Conservation (phyloP, 1,284 basidiomycete species). For the Lignosus rhinocerotis region DNA sequence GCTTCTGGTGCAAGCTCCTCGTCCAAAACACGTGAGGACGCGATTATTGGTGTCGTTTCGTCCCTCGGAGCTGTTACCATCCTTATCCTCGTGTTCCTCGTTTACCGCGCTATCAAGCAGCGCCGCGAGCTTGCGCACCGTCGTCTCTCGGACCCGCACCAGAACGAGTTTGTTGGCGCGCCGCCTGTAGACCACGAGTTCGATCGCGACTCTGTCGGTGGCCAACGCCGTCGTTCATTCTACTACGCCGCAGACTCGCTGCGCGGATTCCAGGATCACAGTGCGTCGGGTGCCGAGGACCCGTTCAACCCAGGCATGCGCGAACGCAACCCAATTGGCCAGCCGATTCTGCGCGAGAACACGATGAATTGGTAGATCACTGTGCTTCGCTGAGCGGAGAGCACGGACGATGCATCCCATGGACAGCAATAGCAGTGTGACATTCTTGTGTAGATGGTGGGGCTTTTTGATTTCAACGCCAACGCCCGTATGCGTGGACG, state of each 20-base stretch:
- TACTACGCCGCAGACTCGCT: slow-evolving; percentile 83
- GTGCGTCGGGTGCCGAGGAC: slow-evolving; percentile 10
- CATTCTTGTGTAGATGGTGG: background rate
- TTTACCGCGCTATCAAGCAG: slow-evolving; percentile 59
- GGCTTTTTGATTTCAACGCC: background rate
- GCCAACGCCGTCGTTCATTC: slow-evolving; percentile 70
- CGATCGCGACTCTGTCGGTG: slow-evolving; percentile 72
- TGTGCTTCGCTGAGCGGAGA: background rate
- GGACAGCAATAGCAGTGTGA: background rate
- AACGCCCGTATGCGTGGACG: background rate
- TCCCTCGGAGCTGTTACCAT: slow-evolving; percentile 73
- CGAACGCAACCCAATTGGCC: slow-evolving; percentile 33
- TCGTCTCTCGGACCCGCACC: slow-evolving; percentile 54
- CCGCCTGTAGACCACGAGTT: slow-evolving; percentile 67
- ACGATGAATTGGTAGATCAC: slow-evolving; percentile 33
- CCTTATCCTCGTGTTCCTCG: slow-evolving; percentile 63
- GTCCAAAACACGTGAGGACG: slow-evolving; percentile 57
- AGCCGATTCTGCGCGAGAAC: slow-evolving; percentile 35
- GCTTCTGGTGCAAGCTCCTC: slow-evolving; percentile 18
- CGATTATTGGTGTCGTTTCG: slow-evolving; percentile 79
- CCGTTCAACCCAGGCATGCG: slow-evolving; percentile 30
- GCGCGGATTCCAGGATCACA: slow-evolving; percentile 47
- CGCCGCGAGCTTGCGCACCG: slow-evolving; percentile 61
- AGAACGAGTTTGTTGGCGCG: slow-evolving; percentile 36
- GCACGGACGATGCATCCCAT: background rate